Base-by-base conservation (phyloP, 345 rosid species). In the Capsella bursapastoris region DNA sequence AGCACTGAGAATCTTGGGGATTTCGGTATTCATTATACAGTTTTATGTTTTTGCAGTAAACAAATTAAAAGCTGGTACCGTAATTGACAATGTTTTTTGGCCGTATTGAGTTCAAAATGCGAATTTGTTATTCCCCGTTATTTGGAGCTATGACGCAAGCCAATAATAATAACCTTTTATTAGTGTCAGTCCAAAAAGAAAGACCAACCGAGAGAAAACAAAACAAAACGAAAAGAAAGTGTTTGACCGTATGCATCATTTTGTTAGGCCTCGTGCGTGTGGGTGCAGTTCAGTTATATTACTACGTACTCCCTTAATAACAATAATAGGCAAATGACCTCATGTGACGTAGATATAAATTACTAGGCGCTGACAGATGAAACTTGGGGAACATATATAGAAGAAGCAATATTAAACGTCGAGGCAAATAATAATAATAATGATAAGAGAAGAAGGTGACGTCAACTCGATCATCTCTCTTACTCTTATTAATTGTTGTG, bases 331-430 rank as follows among this genome's bases (percentile, higher is more conserved):
- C 11, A 16, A 16, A 55, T 73, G 77, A 73, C 29, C 6, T 44
- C 66, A 74, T 14, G 52, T 48, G 78, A 74, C 72, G 64, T 48
- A 44, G 38, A 53, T 22, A 22, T 52, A 32, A 44, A 63, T 64
- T 41, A 72, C 37, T 72, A 73, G 69, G 60, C 45, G 31, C 63
- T 72, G 76, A 64, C 70, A 55, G 38, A 22, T 22, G 16, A 64
- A 64, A 37, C 51, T 74, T 74, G 71, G 71, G 71, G 50, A 35
- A 65, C 57, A 55, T 18, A 18, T 18, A 18, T 22, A 22, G 25
- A 22, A 22, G 53, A 74, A 74, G 78, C 72, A 66, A 74, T 18
- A 22, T 22, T 22, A 22, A 22, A 66, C 51, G 66, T 53, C 55
- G 58, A 73, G 57, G 71, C 47, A 47, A 66, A 16, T 16, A 25